A percentile compares a stretch with the other conserved stretches of the same genome.
These are phyloP conservation scores for Xylaria hypoxylon DNA, from an alignment of 2,329 filamentous ascomycete genomes.

Conservation along the genomic window DNA sequence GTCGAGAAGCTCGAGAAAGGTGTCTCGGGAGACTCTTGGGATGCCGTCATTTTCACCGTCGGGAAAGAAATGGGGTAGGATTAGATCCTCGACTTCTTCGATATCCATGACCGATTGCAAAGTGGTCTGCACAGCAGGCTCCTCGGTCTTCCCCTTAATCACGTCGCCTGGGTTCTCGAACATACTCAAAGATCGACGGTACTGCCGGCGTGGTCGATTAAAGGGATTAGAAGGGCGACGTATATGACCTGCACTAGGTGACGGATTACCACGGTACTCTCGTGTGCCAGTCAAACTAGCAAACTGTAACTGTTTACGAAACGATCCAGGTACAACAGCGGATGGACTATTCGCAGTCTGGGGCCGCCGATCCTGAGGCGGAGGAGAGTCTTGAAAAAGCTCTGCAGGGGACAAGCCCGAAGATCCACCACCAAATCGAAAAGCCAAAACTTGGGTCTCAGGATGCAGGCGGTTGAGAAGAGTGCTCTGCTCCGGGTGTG, in stretches of 20 bases:
- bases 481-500: conserved; percentile 17
- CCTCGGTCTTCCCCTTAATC: conserved; percentile 80
- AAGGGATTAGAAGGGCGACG: conserved; percentile 80
- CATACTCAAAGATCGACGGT: conserved; percentile 95
- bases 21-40: conserved; percentile 85
- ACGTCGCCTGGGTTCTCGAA: conserved; percentile 92
- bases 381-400: conserved; percentile 84
- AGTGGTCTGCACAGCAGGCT: conserved; percentile 62
- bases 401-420: conserved; percentile 79
- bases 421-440: conserved; percentile 74
- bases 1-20: conserved; percentile 87
- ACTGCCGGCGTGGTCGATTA: conserved; percentile 84
- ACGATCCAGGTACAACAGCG: conserved; percentile 60
- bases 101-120: conserved; percentile 85
- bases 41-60: conserved; percentile 86
- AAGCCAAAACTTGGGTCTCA: conserved; percentile 76
- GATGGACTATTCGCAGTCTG: conserved; percentile 71
- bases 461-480: conserved; percentile 60
- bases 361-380: conserved; percentile 75
- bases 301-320: conserved; percentile 73
- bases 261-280: conserved; percentile 74
- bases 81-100: conserved; percentile 78
- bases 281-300: conserved; percentile 64
- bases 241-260: conserved; percentile 76
- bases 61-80: conserved; percentile 85